These are phyloP conservation scores for Hymenoscyphus occultus DNA, from an alignment of 2,329 filamentous ascomycete species.

Conservation along the genomic window DNA sequence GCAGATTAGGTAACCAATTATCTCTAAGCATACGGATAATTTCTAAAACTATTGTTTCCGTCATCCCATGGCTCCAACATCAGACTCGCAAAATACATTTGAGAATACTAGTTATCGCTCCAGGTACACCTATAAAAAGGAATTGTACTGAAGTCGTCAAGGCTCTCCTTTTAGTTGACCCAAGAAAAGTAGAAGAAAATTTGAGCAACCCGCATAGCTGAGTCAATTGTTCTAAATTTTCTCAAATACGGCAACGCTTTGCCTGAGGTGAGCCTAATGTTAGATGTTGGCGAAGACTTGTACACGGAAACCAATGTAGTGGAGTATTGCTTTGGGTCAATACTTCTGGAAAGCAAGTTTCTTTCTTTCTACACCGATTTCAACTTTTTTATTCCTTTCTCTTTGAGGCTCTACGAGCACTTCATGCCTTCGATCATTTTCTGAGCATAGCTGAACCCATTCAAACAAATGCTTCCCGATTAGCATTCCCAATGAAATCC, in stretches of 20 bases:
- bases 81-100: neutral
- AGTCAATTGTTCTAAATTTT: too few species aligned
- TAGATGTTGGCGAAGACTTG: too few species aligned
- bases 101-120: neutral
- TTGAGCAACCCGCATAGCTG: too few species aligned
- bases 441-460: constrained; percentile 6
- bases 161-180: too few species aligned
- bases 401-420: constrained; percentile 9
- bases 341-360: neutral
- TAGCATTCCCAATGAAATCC: constrained; percentile 11
- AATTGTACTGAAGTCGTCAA: too few species aligned
- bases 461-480: neutral
- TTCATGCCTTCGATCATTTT: constrained; percentile 5
- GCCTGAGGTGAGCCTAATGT: too few species aligned
- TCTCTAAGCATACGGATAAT: neutral
- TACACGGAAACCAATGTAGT: neutral
- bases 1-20: constrained; percentile 5
- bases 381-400: neutral
- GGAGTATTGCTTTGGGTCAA: constrained; percentile 3
- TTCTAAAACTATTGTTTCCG: constrained; percentile 13
- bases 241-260: too few species aligned
- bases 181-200: too few species aligned
- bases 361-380: constrained; percentile 4
- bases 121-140: too few species aligned
- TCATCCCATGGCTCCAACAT: neutral